phyloP scores from a whole-genome alignment of 2,329 filamentous ascomycete genomes.

The Dichotomopilus funicola region DNA sequence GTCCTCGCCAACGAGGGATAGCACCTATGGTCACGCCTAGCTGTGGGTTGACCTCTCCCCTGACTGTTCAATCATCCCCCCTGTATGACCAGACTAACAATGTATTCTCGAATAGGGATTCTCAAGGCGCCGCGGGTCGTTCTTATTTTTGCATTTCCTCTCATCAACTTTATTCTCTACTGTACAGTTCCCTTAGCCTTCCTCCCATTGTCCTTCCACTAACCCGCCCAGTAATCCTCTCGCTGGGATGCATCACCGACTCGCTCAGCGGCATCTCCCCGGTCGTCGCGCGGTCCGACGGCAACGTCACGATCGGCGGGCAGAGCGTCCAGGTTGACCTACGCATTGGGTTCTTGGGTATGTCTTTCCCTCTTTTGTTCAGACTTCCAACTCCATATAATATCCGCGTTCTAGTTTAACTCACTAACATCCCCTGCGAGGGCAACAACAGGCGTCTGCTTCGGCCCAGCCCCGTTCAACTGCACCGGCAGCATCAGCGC shows the following conservation, averaged over 20 bases:
- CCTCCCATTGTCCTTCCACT: background rate
- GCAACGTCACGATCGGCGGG: slow-evolving; percentile 12
- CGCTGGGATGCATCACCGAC: slow-evolving; percentile 16
- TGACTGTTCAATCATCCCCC: background rate
- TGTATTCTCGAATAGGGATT: slow-evolving; percentile 15
- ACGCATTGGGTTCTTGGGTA: slow-evolving; percentile 19
- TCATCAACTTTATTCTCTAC: slow-evolving; percentile 18
- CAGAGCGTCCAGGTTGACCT: slow-evolving; percentile 13
- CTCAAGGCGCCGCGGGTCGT: slow-evolving; percentile 20
- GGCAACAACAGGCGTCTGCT: slow-evolving; percentile 16
- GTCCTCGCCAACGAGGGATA: background rate
- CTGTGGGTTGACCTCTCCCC: background rate
- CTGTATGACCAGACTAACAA: too few relatives aligned
- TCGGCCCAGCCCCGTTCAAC: slow-evolving; percentile 16
- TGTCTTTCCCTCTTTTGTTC: background rate
- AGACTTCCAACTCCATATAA: too few relatives aligned
- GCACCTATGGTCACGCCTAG: slow-evolving; percentile 9
- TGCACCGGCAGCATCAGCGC: slow-evolving; percentile 12
- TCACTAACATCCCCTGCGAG: background rate
- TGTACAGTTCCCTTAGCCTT: slow-evolving; percentile 5
- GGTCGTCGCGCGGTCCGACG: slow-evolving; percentile 13
- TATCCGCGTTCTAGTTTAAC: too few relatives aligned
- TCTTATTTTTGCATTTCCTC: slow-evolving; percentile 17
- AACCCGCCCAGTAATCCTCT: slow-evolving; percentile 14
- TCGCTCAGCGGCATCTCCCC: slow-evolving; percentile 17